Base-by-base conservation (phyloP, 2,329 filamentous ascomycete genomes). In the Sordariomycetes sp. region DNA sequence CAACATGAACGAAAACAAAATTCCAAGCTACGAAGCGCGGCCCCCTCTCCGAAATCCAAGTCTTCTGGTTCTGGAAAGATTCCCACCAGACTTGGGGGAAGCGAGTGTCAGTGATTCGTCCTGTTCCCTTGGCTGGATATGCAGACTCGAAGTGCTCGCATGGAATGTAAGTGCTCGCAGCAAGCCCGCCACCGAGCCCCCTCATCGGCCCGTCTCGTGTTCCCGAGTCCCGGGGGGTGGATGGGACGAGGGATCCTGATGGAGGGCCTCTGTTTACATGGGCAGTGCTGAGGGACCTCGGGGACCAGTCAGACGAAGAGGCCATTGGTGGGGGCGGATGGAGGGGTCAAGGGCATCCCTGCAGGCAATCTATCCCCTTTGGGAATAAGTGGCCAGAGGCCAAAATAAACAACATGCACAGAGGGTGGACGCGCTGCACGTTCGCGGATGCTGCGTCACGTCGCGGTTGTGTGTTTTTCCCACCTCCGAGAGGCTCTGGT, bases 361-460 rank as follows among this genome's bases (percentile, higher is more conserved):
- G 54, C 54, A 55, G 35, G 11, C 25, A 51, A 50, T 57, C 32
- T 57, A 57, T 57, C 54, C 54, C 3, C 22, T 57, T 51, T 51
- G 35, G 54, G 54, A 35, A 50, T 18, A 40, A 37, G 22, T 35
- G 24, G 10, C n/a, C 8, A 25, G 34, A 8, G 43, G 54, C 34
- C 8, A 34, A 51, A 50, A 51, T 48, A 50, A 57, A 57, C 54
- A 57, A 50, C 40, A 51, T 3, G 16, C 40, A n/a, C 14, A 32
- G 28, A 32, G 28, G 28, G 28, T 32, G 40, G 7, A 46, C 16
- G n/a, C 40, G 40, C 40, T 16, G n/a, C 40, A n/a, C 40, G 40
- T n/a, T 46, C 16, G 40, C 16, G 14, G 40, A 46, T n/a, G 40
- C 6, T 46, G 16, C 24, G 24, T 50, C 46, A 34, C 53, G 52